Percentiles rank a stretch among this genome's conserved stretches.
These are phyloP conservation scores for Cutaneotrichosporon sp. DNA, from an alignment of 1,284 basidiomycete species.

Conservation along the genomic window DNA sequence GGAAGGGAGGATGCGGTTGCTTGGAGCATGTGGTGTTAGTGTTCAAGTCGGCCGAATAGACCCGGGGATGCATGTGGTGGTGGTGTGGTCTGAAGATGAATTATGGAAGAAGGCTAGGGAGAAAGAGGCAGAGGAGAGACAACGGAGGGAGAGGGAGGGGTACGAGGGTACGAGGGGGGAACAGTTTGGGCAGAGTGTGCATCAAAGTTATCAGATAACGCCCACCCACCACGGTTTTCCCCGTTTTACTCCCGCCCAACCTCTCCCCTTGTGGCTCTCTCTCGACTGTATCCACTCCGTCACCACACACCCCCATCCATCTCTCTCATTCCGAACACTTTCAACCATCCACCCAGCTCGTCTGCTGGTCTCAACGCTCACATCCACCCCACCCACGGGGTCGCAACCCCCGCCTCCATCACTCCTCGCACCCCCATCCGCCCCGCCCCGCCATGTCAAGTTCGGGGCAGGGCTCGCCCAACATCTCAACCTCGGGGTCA, in stretches of 20 bases:
- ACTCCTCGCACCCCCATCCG: neutral
- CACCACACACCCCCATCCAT: too few relatives aligned
- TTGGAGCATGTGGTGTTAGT: neutral
- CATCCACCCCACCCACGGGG: neutral
- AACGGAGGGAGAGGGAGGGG: neutral
- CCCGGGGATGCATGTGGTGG: neutral
- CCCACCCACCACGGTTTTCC: neutral
- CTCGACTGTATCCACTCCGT: neutral
- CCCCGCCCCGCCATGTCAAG: constrained; percentile 8
- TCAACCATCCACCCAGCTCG: too few relatives aligned
- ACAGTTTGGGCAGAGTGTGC: neutral
- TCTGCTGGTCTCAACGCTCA: too few relatives aligned
- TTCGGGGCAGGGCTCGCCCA: constrained; percentile 9
- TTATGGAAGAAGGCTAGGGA: neutral
- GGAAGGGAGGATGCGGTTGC: neutral
- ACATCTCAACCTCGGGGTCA: constrained; percentile 2
- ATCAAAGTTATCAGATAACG: constrained; percentile 23
- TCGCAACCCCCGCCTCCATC: neutral
- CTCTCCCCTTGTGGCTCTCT: neutral
- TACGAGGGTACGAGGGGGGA: too few relatives aligned
- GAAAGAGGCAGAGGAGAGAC: neutral
- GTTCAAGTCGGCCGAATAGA: constrained; percentile 1
- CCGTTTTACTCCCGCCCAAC: constrained; percentile 5
- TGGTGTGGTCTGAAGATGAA: neutral
- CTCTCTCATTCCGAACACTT: too few relatives aligned